Conservation (phyloP, 805 yeast species). For the Ogataea zsoltii region DNA sequence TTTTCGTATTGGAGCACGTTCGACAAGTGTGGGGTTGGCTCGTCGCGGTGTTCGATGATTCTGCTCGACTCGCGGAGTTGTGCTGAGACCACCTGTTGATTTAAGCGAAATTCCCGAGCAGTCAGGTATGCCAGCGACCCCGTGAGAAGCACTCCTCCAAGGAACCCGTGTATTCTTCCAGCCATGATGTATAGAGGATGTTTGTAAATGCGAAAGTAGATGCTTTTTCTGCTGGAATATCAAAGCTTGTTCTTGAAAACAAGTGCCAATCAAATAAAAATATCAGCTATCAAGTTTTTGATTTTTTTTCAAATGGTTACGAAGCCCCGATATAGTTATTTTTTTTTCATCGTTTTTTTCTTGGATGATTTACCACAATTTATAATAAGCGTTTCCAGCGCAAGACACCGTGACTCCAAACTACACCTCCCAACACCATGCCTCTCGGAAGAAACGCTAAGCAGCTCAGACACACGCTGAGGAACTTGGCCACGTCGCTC, state of each 20-base stretch:
- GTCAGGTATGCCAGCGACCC: conserved; percentile 65
- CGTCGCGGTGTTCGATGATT: conserved; percentile 54
- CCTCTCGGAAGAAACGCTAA: conserved; percentile 46
- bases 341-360: conserved; percentile 1
- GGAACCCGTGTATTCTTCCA: conserved; percentile 54
- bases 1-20: conserved; percentile 46
- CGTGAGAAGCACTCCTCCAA: conserved; percentile 63
- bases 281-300: not conserved
- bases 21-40: conserved; percentile 46
- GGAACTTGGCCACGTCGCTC: conserved; percentile 66
- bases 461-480: conserved; percentile 56
- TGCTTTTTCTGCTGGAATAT: too few species aligned
- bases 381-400: too few species aligned
- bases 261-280: not conserved
- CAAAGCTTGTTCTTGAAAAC: not conserved
- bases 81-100: conserved; percentile 46
- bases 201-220: too few species aligned
- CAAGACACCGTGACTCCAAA: not conserved
- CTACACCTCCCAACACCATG: conserved; percentile 19
- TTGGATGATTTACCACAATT: not conserved
- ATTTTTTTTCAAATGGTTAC: not conserved
- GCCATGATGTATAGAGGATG: conserved; percentile 27
- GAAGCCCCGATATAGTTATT: not conserved
- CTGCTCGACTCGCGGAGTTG: conserved; percentile 50
- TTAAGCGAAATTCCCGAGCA: conserved; percentile 51